A percentile compares a stretch with the other conserved stretches of the same genome.
Evolutionary conservation across 2,329 filamentous ascomycete species (phyloP).

Genomic region (Akanthomyces muscarius): DNA sequence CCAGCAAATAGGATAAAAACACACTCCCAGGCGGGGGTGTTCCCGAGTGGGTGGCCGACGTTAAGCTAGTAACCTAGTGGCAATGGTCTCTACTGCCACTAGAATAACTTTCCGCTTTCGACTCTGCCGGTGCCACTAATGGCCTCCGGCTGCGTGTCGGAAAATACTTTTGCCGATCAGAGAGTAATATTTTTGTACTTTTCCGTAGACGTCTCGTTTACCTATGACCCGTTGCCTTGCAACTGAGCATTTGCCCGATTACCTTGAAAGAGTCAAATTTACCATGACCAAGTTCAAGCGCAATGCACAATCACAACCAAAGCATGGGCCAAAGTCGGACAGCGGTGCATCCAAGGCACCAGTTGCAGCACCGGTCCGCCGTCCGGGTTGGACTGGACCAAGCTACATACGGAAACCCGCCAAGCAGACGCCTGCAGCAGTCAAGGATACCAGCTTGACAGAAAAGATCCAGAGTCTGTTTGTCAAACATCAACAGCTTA

Average conservation of each 20-base stretch:
- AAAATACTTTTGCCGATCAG: slow-evolving; percentile 14
- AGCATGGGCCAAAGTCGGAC: slow-evolving; percentile 19
- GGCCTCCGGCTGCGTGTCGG: not conserved
- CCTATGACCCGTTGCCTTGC: not conserved
- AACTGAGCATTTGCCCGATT: slow-evolving; percentile 1
- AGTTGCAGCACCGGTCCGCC: slow-evolving; percentile 14
- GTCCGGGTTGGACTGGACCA: slow-evolving; percentile 20
- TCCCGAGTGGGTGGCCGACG: too few relatives aligned
- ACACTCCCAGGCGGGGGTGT: too few relatives aligned
- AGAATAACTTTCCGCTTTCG: too few relatives aligned
- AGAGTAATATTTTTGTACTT: not conserved
- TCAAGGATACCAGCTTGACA: slow-evolving; percentile 14
- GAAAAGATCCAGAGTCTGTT: slow-evolving; percentile 18
- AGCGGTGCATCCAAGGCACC: slow-evolving; percentile 21
- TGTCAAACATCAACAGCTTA: slow-evolving; percentile 19
- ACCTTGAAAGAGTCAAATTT: slow-evolving; percentile 1
- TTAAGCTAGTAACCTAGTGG: not conserved
- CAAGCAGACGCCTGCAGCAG: slow-evolving; percentile 16
- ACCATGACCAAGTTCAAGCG: slow-evolving; percentile 21
- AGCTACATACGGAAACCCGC: slow-evolving; percentile 14
- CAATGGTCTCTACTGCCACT: slow-evolving; percentile 3
- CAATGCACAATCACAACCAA: slow-evolving; percentile 20
- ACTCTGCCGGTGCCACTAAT: not conserved
- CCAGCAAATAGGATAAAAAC: too few relatives aligned
- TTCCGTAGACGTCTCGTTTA: not conserved